Percentiles rank a stretch among this genome's conserved stretches.
These are phyloP conservation scores for Candida smagusa DNA, from an alignment of 1,139 yeast species.

Conservation along the genomic window DNA sequence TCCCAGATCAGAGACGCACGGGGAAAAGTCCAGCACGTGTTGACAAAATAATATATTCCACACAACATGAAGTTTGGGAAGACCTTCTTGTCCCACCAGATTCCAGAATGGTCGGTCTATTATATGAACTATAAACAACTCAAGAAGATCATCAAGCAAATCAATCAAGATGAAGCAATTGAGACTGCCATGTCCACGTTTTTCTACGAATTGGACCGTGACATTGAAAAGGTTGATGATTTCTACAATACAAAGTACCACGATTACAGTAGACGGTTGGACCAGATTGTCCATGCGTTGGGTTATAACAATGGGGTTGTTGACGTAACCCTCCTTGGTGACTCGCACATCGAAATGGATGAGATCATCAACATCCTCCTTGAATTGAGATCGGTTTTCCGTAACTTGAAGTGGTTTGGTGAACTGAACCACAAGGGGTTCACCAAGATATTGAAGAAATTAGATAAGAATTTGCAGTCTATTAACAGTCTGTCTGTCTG, in stretches of 20 bases:
- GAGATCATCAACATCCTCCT: constrained; percentile 74
- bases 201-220: constrained; percentile 76
- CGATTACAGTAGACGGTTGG: constrained; percentile 71
- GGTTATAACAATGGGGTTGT: constrained; percentile 26
- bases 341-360: constrained; percentile 62
- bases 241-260: constrained; percentile 70
- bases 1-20: too few species aligned
- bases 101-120: constrained; percentile 85
- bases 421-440: constrained; percentile 91
- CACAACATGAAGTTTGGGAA: constrained; percentile 77
- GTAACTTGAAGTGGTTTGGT: constrained; percentile 90
- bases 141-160: constrained; percentile 70
- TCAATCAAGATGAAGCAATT: constrained; percentile 29
- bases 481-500: constrained; percentile 33
- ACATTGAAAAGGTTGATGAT: constrained; percentile 75
- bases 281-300: constrained; percentile 39
- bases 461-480: constrained; percentile 68
- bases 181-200: constrained; percentile 54
- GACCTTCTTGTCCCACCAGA: constrained; percentile 75
- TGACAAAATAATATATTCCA: too few species aligned
- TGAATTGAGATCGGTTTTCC: constrained; percentile 72
- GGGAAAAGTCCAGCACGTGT: too few species aligned
- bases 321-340: constrained; percentile 30
- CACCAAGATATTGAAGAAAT: constrained; percentile 81
- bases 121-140: constrained; percentile 85